Evolutionary conservation across 495 filamentous ascomycete genomes (phyloP).

Genomic region (Pyrenula aspistea): DNA sequence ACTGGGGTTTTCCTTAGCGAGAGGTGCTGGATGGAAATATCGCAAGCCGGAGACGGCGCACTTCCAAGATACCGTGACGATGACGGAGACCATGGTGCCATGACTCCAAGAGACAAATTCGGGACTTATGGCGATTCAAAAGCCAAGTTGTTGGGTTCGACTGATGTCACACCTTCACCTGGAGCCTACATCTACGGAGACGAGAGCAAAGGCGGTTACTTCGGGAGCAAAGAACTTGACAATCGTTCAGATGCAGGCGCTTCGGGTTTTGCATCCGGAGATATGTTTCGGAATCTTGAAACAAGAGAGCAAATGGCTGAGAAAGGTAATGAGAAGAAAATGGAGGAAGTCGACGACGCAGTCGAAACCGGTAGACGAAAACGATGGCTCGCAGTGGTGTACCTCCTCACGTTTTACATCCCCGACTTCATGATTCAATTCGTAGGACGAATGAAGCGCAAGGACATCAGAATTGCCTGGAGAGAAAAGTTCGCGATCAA

Average conservation of each 20-base stretch:
- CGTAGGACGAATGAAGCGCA: slow-evolving; percentile 77
- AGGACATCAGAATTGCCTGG: slow-evolving; percentile 91
- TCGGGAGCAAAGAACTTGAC: slow-evolving; percentile 73
- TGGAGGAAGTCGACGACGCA: slow-evolving; percentile 80
- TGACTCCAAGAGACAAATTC: slow-evolving; percentile 24
- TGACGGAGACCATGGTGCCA: slow-evolving; percentile 31
- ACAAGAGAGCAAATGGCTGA: slow-evolving; percentile 89
- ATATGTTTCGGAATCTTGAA: slow-evolving; percentile 98
- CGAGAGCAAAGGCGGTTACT: slow-evolving; percentile 62
- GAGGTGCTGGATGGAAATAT: slow-evolving; percentile 82
- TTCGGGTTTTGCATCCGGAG: slow-evolving; percentile 77
- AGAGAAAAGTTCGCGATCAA: slow-evolving; percentile 98
- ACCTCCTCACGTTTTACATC: slow-evolving; percentile 70
- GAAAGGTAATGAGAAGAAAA: slow-evolving; percentile 80
- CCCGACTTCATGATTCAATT: slow-evolving; percentile 74
- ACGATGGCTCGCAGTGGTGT: slow-evolving; percentile 86
- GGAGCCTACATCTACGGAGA: slow-evolving; percentile 59
- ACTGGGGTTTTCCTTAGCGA: slow-evolving; percentile 95
- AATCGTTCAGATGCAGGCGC: slow-evolving; percentile 79
- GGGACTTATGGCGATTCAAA: slow-evolving; percentile 53
- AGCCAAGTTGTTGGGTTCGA: slow-evolving; percentile 50
- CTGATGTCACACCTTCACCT: slow-evolving; percentile 40
- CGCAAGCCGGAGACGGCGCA: slow-evolving; percentile 58
- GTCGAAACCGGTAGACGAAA: slow-evolving; percentile 70
- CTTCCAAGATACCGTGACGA: slow-evolving; percentile 38